Base-by-base conservation (phyloP, 2,329 filamentous ascomycete genomes). In the Diaporthe batatas region DNA sequence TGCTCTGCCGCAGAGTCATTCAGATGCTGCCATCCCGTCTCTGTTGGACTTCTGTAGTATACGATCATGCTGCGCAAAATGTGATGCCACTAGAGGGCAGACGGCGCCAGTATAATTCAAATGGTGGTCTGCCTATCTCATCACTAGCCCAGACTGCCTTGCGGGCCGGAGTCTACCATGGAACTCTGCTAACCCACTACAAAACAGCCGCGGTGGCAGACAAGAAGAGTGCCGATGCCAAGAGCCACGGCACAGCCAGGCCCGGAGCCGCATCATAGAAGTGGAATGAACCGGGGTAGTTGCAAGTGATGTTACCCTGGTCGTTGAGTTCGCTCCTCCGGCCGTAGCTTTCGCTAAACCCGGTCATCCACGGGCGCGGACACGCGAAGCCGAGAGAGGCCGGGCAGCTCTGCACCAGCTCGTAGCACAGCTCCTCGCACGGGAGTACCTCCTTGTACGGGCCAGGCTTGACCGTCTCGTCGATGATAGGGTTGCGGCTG, bases 401-500 rank as follows among this genome's bases (percentile, higher is more conserved):
- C 0, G 96, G 96, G 82, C 96, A 99, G 79, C 90, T 94, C 82
- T 93, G 91, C 14, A 97, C 93, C 1, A 99, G 87, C 70, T 92
- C 90, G 80, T 95, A 96, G 84, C 96, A 99, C 67, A 98, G 84
- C 76, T 97, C 93, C 74, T 93, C 90, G 79, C 96, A 98, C 0
- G 96, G 96, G 11, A 98, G 84, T 25, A 98, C 86, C 84, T 99
- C 96, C 80, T 95, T 97, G 83, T 99, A 98, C 0, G 96, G 96
- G 0, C 96, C 96, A 0, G 96, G 95, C 75, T 87, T 83, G 73
- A 98, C 90, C 0, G 84, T 76, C 2, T 85, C 77, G 78, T 98
- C 95, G 76, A 98, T 96, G 62, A 89, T 83, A 0, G 87, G 79
- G 78, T 94, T 96, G 23, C 95, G 89, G 16, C 92, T 94, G 11